Evolutionary conservation across 31 red algal species (phyloP).

Genomic region (Odonthalia washingtoniensis): DNA sequence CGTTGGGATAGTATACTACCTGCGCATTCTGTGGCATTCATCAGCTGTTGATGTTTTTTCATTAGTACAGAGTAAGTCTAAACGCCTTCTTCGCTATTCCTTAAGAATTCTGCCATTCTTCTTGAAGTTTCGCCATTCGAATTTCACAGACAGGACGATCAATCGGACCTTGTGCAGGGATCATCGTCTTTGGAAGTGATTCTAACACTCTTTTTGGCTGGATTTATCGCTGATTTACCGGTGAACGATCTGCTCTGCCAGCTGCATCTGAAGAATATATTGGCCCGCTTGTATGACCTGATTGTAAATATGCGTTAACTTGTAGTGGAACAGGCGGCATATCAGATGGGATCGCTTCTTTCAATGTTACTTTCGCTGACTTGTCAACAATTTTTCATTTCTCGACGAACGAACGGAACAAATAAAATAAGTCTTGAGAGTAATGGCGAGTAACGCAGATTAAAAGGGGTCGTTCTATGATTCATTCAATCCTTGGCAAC

Average conservation of each 20-base stretch:
- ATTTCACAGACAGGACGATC: slow-evolving; percentile 16
- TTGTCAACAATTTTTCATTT: slow-evolving; percentile 79
- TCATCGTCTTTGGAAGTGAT: slow-evolving; percentile 14
- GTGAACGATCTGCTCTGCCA: slow-evolving; percentile 37
- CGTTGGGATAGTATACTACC: not conserved
- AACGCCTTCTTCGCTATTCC: slow-evolving; percentile 22
- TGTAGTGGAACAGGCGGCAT: slow-evolving; percentile 58
- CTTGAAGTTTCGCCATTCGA: slow-evolving; percentile 39
- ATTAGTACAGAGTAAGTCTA: slow-evolving; percentile 17
- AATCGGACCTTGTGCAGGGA: slow-evolving; percentile 8
- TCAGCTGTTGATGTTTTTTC: slow-evolving; percentile 45
- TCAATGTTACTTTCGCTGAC: slow-evolving; percentile 50
- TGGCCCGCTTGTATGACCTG: no score
- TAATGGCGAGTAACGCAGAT: slow-evolving; percentile 78
- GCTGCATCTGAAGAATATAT: slow-evolving; percentile 27
- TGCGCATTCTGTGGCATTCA: not conserved
- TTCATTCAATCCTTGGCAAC: slow-evolving; percentile 67
- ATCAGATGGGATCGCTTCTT: slow-evolving; percentile 74
- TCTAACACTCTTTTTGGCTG: slow-evolving; percentile 34
- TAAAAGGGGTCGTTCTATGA: slow-evolving; percentile 62
- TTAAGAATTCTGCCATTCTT: slow-evolving; percentile 41
- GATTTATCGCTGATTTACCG: slow-evolving; percentile 23
- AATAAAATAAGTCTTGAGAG: slow-evolving; percentile 95
- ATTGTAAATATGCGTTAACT: slow-evolving; percentile 50
- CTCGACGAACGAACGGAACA: slow-evolving; percentile 83